Base-by-base conservation (phyloP, 148 eudicot species). In the Polygonum maritimum region DNA sequence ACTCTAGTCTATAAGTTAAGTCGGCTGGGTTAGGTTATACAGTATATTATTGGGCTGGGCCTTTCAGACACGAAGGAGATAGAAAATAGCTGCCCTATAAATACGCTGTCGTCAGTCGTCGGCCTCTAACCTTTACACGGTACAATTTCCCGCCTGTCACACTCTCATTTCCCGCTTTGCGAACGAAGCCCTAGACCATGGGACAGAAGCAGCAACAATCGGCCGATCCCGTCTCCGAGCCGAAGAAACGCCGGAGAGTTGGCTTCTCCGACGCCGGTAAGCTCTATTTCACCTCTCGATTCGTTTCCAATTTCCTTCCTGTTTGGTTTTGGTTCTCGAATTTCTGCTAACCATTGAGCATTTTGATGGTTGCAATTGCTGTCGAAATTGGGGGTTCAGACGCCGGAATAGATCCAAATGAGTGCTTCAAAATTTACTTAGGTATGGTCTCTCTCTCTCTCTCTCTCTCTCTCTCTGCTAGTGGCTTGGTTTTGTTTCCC, bases 181-280 rank as follows among this genome's bases (percentile, higher is more conserved):
- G 71, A 74, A 60, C 79, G 76, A 89, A 94, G 92, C 97, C 98
- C 98, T 92, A 90, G 75, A 65, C 77, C 76, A 91, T 94, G 97
- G 95, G 92, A 15, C 81, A 85, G 38, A 92, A 91, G 69, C 86
- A 93, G 71, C 82, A 90, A 70, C 88, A 86, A 16, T 79, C 93
- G 36, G 71, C 84, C 76, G 89, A 85, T 78, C 78, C 87, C 7
- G 40, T 77, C 73, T 13, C 87, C 78, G 97, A 89, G 41, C 81
- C 88, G 73, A 94, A 92, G 83, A 92, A 88, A 79, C 87, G 87
- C 63, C 97, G 98, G 63, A 90, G 97, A 14, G 97, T 89, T 58
- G 87, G 79, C 38, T 81, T 92, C 80, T 77, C 90, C 69, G 72
- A 79, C 39, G 71, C 67, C 73, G 97, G 98, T 92, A 45, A 74